These are phyloP conservation scores for Vicia villosa DNA, from an alignment of 306 rosid species.

Conservation along the genomic window DNA sequence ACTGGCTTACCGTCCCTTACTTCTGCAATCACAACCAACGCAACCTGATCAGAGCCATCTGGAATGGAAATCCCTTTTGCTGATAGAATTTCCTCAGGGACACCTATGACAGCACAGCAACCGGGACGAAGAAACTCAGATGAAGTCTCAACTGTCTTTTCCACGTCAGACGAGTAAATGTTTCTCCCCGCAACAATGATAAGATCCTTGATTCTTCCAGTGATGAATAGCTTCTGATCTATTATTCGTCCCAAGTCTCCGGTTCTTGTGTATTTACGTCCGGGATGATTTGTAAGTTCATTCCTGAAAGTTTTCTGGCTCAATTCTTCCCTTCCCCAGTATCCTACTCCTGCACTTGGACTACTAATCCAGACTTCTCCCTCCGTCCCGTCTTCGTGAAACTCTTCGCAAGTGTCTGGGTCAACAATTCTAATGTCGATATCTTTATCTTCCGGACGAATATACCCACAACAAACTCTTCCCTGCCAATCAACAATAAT, in stretches of 20 bases:
- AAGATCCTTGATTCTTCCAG: constrained; percentile 95
- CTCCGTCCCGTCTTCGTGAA: constrained; percentile 66
- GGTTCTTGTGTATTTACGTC: constrained; percentile 70
- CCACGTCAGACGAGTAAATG: constrained; percentile 89
- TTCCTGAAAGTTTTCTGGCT: constrained; percentile 70
- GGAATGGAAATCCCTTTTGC: constrained; percentile 71
- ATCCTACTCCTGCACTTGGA: constrained; percentile 87
- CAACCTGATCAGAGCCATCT: constrained; percentile 80
- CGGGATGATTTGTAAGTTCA: constrained; percentile 58
- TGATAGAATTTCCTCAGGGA: constrained; percentile 69
- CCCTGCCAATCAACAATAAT: constrained; percentile 80
- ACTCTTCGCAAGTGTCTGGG: constrained; percentile 65
- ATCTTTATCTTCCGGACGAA: constrained; percentile 52
- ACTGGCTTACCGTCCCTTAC: constrained; percentile 70
- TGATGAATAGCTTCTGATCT: constrained; percentile 72
- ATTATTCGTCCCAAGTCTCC: constrained; percentile 87
- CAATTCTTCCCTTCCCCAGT: constrained; percentile 81
- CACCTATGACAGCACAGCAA: constrained; percentile 87
- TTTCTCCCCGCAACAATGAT: constrained; percentile 96
- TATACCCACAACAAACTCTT: constrained; percentile 92
- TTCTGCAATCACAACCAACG: constrained; percentile 88
- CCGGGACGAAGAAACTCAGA: constrained; percentile 81
- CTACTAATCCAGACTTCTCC: constrained; percentile 95
- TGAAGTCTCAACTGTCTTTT: constrained; percentile 85
- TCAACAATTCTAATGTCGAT: constrained; percentile 74